Evolutionary conservation across 1,139 yeast species (phyloP), one percentile per base, ranked within the genome.

Genomic region (Sugiyamaella xylanicola): DNA sequence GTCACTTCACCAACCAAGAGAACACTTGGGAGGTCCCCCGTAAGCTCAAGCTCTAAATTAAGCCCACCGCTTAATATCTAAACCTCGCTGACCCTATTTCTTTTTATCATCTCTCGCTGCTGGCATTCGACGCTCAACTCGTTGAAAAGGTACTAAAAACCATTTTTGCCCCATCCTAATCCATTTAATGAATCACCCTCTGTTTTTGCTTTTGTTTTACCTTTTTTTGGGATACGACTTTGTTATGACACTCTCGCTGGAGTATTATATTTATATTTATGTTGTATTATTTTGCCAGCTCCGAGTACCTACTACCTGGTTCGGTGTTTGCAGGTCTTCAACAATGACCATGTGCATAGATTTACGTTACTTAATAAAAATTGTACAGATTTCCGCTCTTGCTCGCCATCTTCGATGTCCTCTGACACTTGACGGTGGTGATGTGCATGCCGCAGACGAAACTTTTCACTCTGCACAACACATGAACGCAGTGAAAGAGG

Each of bases 1-100:
- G 99, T 74, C 99, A 93, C 80, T 93, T 93, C 87, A 95, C 99
- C 74, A 89, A 93, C 88, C 99, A 92, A 84, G 88, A 87, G 73
- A 87, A 89, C 84, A 81, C 97, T 70, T 93, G 99, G 99, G 99
- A 93, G 83, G 85, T 89, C 79, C 97, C 98, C 78, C 90, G 90
- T 82, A 81, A 83, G 75, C 87, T 93, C 77, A 79, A 81, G 73
- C 81, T 84, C 64, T 92, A 88, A 78, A 63, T 57, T 55, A 40
- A 11, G 8, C 11, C 35, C 4, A n/a, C 22, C 35, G 19, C 41
- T 22, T n/a, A 35, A 20, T 45, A 20, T 45, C 32, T 22, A 21
- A 17, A 27, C 49, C 50, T 41, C 45, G 19, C 44, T 29, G 36
- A 4, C 27, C 20, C 37, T 27, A 17, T 32, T 48, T 48, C 22